Base-by-base conservation (phyloP, 2,329 filamentous ascomycete genomes). In the Bipolaris zeicola region DNA sequence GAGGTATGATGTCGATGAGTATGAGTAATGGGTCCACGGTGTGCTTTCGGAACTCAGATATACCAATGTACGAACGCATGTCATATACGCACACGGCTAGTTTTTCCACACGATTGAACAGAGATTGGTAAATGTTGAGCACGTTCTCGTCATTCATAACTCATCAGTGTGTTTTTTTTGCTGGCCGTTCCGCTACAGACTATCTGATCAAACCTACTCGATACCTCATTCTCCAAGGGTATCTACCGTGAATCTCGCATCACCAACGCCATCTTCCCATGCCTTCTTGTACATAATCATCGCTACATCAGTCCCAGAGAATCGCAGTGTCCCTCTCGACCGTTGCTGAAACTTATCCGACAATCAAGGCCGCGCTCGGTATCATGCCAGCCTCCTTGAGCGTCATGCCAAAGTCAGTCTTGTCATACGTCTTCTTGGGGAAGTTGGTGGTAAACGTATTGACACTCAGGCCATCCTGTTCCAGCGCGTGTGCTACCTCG, bases 321-420 rank as follows among this genome's bases (percentile, higher is more conserved):
- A 26, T 22, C 11, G 49, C 14, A 0, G 5, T 28, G 22, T 33
- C 43, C 50, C 37, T 7, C 34, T 10, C 24, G 10, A 34, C n/a
- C 37, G 34, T 11, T 2, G 11, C 33, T 14, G 10, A 10, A 28
- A 5, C 45, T 52, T 60, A 71, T 70, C 80, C 78, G 52, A 96
- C 87, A 68, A 96, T 87, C 66, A 99, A 80, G 44, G 91, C 93
- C n/a, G 93, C 92, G 60, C 91, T 96, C 5, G 95, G 95, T 3
- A 94, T 88, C 58, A 97, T 79, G 0, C 93, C 94, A 14, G 94
- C 90, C 77, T 99, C 95, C 79, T 96, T 96, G 53, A 99, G 78
- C 5, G 93, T 95, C 83, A 95, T 89, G 34, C 91, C 91, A 70
- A 97, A 92, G 74, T 96, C 95, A 65, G 61, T 82, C 75, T 18